phyloP scores from a whole-genome alignment of 495 filamentous ascomycete species.

The Pseudomonodictys pantanalensis region DNA sequence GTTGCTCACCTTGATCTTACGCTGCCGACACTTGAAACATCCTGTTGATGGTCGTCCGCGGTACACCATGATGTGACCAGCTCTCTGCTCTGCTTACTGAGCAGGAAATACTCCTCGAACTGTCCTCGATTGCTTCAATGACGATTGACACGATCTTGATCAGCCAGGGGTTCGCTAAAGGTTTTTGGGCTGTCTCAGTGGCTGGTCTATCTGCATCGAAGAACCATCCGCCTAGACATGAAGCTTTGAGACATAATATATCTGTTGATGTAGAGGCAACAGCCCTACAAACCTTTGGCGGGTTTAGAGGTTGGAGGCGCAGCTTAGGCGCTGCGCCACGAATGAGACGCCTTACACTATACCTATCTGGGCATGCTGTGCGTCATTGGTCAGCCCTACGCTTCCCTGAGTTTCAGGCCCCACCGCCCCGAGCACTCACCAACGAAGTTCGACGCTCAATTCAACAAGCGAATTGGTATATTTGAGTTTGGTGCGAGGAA shows the following conservation, averaged over 20 bases:
- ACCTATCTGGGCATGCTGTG: slow-evolving; percentile 12
- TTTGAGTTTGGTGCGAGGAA: too few relatives aligned
- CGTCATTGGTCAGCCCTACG: slow-evolving; percentile 9
- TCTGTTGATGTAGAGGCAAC: too few relatives aligned
- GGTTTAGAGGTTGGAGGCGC: not conserved
- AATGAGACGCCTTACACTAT: not conserved
- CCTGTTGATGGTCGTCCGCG: slow-evolving; percentile 28
- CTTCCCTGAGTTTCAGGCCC: too few relatives aligned
- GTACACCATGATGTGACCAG: slow-evolving; percentile 26
- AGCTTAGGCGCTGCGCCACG: not conserved
- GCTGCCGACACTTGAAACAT: slow-evolving; percentile 19
- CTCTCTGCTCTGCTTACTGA: not conserved
- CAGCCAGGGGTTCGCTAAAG: too few relatives aligned
- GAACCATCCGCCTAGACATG: too few relatives aligned
- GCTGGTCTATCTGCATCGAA: too few relatives aligned
- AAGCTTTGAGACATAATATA: too few relatives aligned
- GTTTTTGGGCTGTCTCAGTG: too few relatives aligned
- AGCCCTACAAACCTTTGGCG: not conserved
- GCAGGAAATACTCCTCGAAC: not conserved
- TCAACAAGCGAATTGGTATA: too few relatives aligned
- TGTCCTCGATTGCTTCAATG: not conserved
- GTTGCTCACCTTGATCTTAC: slow-evolving; percentile 25
- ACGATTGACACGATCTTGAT: not conserved
- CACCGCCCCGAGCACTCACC: too few relatives aligned
- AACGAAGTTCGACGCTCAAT: too few relatives aligned